phyloP scores from a whole-genome alignment of 306 rosid species.

The Canavalia ensiformis region DNA sequence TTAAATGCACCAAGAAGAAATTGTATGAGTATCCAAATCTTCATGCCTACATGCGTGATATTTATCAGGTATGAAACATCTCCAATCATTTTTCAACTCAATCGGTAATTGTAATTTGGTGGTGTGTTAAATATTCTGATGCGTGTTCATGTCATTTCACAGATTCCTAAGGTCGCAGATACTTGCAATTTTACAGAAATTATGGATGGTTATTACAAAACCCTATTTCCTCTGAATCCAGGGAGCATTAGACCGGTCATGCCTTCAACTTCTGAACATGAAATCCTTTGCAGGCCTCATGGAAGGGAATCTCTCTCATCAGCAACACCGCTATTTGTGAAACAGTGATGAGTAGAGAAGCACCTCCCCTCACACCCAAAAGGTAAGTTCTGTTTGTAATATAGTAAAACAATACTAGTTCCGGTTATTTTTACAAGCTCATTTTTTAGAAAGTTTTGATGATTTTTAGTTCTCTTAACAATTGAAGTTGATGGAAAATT shows the following conservation, averaged over 20 bases:
- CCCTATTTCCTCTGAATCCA: constrained; percentile 85
- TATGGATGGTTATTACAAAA: constrained; percentile 91
- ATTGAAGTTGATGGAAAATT: too few species aligned
- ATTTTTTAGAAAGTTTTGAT: too few species aligned
- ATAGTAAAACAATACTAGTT: background rate
- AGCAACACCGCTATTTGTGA: background rate
- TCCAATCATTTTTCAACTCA: background rate
- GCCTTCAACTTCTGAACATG: constrained; percentile 66
- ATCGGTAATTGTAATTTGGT: background rate
- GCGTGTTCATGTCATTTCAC: background rate
- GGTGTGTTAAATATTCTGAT: background rate
- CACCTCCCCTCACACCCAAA: background rate
- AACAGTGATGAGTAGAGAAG: background rate
- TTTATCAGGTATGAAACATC: constrained; percentile 66
- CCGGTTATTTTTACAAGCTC: too few species aligned
- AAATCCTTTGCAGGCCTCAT: constrained; percentile 64
- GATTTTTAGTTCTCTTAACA: too few species aligned
- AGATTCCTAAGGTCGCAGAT: constrained; percentile 88
- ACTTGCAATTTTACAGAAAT: constrained; percentile 79
- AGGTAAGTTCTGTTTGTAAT: background rate
- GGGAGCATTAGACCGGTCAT: constrained; percentile 78
- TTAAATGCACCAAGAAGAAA: constrained; percentile 91
- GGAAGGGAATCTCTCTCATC: constrained; percentile 63
- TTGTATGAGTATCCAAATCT: constrained; percentile 71
- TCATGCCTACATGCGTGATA: constrained; percentile 80